A percentile compares a stretch with the other conserved stretches of the same genome.
Evolutionary conservation across 169 alveolate genomes (phyloP).

Genomic region (Plasmodium falciparum): DNA sequence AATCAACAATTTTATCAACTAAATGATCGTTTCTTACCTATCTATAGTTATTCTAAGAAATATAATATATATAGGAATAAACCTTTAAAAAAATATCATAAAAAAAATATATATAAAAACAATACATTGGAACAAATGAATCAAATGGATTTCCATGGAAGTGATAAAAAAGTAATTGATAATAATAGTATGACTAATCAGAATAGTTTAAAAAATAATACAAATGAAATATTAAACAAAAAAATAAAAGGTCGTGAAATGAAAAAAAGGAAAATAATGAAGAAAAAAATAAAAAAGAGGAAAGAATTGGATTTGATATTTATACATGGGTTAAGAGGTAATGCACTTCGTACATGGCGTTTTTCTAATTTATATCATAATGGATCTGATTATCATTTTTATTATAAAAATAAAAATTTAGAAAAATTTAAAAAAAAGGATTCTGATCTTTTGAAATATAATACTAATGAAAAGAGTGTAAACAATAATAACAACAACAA

Average conservation of each 20-base stretch:
- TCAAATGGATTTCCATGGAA: background rate
- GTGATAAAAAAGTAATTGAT: background rate
- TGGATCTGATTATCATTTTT: constrained; percentile 16
- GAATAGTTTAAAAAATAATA: too few relatives aligned
- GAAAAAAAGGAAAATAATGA: background rate
- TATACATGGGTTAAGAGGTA: constrained; percentile 67
- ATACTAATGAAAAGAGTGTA: background rate
- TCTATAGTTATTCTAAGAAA: constrained; percentile 42
- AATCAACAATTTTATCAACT: constrained; percentile 54
- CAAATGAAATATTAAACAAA: background rate
- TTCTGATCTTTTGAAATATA: background rate
- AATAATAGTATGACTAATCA: background rate
- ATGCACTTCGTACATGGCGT: constrained; percentile 74
- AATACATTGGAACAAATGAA: too few relatives aligned
- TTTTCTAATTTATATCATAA: constrained; percentile 29
- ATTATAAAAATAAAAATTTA: constrained; percentile 22
- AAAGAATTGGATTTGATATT: constrained; percentile 36
- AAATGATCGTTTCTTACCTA: constrained; percentile 29
- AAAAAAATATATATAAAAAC: background rate
- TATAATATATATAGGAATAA: constrained; percentile 44
- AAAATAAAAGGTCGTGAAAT: background rate
- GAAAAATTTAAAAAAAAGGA: background rate
- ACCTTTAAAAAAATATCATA: too few relatives aligned
- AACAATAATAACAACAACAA: background rate
- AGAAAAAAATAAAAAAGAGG: constrained; percentile 5